A percentile compares a stretch with the other conserved stretches of the same genome.
Evolutionary conservation across 1,284 basidiomycete genomes (phyloP).

Genomic region (Apiotrichum veenhuisii): DNA sequence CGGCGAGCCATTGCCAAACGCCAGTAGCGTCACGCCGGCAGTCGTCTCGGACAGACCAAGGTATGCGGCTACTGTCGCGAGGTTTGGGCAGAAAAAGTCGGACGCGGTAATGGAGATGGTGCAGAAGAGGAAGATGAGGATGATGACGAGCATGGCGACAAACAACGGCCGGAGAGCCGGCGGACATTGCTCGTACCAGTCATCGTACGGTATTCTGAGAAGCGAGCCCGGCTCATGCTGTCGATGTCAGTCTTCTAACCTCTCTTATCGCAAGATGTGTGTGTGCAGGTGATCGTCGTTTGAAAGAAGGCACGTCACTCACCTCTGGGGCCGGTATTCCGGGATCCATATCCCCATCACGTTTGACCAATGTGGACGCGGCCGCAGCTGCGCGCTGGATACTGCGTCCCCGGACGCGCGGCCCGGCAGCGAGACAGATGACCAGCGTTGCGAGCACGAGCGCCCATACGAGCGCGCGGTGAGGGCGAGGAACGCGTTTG

Average conservation of each 20-base stretch:
- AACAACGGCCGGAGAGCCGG: constrained; percentile 28
- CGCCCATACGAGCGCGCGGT: constrained; percentile 1
- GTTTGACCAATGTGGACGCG: not conserved
- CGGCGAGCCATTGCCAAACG: constrained; percentile 88
- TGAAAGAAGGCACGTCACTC: not conserved
- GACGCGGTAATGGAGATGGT: constrained; percentile 85
- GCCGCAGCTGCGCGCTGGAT: not conserved
- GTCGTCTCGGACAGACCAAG: constrained; percentile 84
- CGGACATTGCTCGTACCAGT: constrained; percentile 5
- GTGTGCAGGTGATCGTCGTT: too few species aligned
- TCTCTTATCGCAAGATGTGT: too few species aligned
- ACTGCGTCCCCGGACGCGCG: constrained; percentile 1
- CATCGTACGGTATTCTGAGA: constrained; percentile 14
- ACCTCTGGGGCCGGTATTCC: not conserved
- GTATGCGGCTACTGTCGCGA: constrained; percentile 74
- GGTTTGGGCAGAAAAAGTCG: constrained; percentile 93
- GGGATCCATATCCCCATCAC: not conserved
- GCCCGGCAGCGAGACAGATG: not conserved
- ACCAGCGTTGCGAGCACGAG: constrained; percentile 4
- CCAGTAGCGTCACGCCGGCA: constrained; percentile 87
- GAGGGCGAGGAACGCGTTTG: not conserved
- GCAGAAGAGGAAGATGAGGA: constrained; percentile 57
- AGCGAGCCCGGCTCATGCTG: constrained; percentile 9
- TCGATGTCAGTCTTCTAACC: not conserved
- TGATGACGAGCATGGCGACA: constrained; percentile 30